Percentiles rank a stretch among this genome's conserved stretches.
Conservation (phyloP, 148 eudicot species). For the Amaranthus cruentus region DNA sequence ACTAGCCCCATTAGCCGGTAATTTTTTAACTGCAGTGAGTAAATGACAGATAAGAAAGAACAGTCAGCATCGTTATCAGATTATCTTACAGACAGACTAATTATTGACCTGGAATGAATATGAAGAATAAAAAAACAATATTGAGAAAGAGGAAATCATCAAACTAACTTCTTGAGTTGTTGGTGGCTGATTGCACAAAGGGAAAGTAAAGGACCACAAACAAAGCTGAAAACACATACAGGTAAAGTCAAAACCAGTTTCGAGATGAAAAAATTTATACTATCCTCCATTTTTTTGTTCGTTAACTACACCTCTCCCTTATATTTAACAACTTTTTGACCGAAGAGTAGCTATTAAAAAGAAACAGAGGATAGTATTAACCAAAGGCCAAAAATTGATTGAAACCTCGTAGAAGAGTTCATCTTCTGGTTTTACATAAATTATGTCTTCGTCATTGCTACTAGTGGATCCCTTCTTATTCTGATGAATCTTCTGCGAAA, state of each 20-base stretch:
- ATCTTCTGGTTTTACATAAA: slow-evolving; percentile 78
- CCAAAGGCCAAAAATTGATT: background rate
- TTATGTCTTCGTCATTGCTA: slow-evolving; percentile 50
- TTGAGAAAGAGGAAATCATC: background rate
- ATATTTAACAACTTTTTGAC: no score
- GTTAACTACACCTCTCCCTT: no score
- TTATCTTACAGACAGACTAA: background rate
- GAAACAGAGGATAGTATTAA: background rate
- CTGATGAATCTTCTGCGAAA: slow-evolving; percentile 48
- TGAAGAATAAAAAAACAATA: background rate
- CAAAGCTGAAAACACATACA: slow-evolving; percentile 58
- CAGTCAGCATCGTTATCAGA: background rate
- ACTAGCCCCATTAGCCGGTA: slow-evolving; percentile 70
- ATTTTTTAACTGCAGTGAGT: slow-evolving; percentile 56
- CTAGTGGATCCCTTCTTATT: slow-evolving; percentile 31
- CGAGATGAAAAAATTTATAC: no score
- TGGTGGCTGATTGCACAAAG: slow-evolving; percentile 49
- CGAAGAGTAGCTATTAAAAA: no score
- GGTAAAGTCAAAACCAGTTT: slow-evolving; percentile 3
- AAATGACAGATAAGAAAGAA: background rate
- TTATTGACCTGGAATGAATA: background rate
- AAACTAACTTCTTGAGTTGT: slow-evolving; percentile 58
- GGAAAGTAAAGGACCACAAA: slow-evolving; percentile 73
- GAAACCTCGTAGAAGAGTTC: slow-evolving; percentile 72
- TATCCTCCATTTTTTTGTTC: no score